Percentiles rank a stretch among this genome's conserved stretches.
phyloP scores from a whole-genome alignment of 306 rosid species.

The Comarum palustre region DNA sequence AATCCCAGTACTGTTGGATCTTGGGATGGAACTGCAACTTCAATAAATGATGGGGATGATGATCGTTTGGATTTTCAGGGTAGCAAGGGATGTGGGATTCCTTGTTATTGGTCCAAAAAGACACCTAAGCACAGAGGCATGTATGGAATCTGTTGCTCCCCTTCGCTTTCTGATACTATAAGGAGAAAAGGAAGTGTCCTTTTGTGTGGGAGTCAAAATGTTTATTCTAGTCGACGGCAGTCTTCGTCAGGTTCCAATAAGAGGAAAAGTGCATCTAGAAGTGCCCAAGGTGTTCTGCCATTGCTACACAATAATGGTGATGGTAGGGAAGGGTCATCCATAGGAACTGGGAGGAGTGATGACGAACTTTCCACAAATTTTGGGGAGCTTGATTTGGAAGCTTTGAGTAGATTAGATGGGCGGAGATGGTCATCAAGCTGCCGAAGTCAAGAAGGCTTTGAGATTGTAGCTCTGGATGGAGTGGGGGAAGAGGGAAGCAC shows the following conservation, averaged over 20 bases:
- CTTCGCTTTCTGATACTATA: constrained; percentile 77
- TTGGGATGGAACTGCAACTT: constrained; percentile 84
- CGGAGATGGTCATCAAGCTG: constrained; percentile 96
- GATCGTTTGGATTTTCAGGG: constrained; percentile 71
- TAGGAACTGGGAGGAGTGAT: constrained; percentile 84
- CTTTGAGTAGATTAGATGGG: constrained; percentile 90
- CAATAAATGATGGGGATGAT: constrained; percentile 69
- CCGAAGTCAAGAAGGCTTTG: constrained; percentile 86
- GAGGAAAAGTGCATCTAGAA: constrained; percentile 51
- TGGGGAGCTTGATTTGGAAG: constrained; percentile 98
- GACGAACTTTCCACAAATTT: constrained; percentile 86
- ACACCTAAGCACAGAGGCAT: constrained; percentile 60
- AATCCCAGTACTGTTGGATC: constrained; percentile 87
- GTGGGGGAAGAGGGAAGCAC: constrained; percentile 76
- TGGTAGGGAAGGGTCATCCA: constrained; percentile 69
- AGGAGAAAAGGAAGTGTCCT: constrained; percentile 84
- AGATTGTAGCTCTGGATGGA: constrained; percentile 68
- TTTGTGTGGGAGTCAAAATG: constrained; percentile 66
- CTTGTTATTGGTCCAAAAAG: constrained; percentile 91
- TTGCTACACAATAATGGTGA: constrained; percentile 62
- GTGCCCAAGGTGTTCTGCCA: constrained; percentile 75
- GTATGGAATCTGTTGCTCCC: constrained; percentile 80
- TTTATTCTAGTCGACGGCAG: constrained; percentile 51
- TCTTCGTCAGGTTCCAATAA: constrained; percentile 49
- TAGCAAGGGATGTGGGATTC: constrained; percentile 91